A percentile compares a stretch with the other conserved stretches of the same genome.
These are phyloP conservation scores for Cephaloascus albidus DNA, from an alignment of 805 yeast genomes.

Conservation along the genomic window DNA sequence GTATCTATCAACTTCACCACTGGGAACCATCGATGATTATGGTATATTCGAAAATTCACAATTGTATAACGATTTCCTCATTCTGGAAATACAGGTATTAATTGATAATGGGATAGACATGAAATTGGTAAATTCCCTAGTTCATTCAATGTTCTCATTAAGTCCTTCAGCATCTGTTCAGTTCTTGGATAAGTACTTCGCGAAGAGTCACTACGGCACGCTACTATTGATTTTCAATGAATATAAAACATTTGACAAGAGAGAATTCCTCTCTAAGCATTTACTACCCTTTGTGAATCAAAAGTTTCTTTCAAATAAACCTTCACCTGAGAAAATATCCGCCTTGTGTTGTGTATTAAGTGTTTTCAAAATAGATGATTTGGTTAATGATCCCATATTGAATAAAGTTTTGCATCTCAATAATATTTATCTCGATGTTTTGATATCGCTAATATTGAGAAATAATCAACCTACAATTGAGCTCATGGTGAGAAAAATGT, in stretches of 20 bases:
- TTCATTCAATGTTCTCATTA: not conserved
- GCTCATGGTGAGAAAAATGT: slow-evolving; percentile 1
- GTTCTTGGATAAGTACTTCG: not conserved
- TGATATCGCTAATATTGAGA: not conserved
- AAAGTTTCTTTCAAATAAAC: not conserved
- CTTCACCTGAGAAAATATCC: not conserved
- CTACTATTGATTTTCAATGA: not conserved
- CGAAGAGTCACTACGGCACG: not conserved
- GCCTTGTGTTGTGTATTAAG: not conserved
- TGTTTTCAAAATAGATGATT: not conserved
- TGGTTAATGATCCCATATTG: not conserved
- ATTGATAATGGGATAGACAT: not conserved
- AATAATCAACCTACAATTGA: not conserved
- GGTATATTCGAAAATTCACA: not conserved
- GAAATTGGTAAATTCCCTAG: not conserved
- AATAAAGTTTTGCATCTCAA: not conserved
- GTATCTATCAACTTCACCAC: not conserved
- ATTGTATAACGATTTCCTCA: not conserved
- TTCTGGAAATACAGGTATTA: not conserved
- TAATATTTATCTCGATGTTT: not conserved
- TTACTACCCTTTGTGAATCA: not conserved
- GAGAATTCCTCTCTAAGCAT: not conserved
- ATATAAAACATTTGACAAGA: not conserved
- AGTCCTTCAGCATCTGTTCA: not conserved
- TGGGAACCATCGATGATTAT: not conserved